These are phyloP conservation scores for Lipomyces kockii DNA, from an alignment of 805 yeast genomes.

Conservation along the genomic window DNA sequence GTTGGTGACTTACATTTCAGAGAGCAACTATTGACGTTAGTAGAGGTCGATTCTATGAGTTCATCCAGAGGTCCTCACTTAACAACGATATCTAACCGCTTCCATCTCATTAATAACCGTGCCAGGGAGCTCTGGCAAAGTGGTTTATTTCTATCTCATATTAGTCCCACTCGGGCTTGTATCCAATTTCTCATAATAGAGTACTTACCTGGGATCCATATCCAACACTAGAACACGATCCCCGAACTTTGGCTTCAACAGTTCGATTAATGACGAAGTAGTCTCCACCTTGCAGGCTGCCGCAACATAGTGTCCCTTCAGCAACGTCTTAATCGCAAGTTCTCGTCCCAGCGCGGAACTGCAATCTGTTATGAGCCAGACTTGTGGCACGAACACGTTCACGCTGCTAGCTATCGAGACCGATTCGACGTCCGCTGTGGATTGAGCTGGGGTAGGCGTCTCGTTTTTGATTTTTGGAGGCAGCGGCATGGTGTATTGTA, in stretches of 20 bases:
- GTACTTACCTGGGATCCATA: slow-evolving; percentile 29
- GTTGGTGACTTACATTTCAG: slow-evolving; percentile 11
- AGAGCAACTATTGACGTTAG: slow-evolving; percentile 15
- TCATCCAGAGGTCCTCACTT: slow-evolving; percentile 15
- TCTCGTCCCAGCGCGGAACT: slow-evolving; percentile 31
- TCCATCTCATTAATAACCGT: slow-evolving; percentile 29
- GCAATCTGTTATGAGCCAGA: slow-evolving; percentile 39
- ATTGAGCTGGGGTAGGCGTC: not conserved
- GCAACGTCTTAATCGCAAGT: slow-evolving; percentile 31
- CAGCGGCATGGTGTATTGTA: not conserved
- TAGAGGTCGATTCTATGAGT: not conserved
- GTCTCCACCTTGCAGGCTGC: slow-evolving; percentile 24
- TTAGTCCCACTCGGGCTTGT: not conserved
- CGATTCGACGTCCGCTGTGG: not conserved
- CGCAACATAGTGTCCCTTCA: slow-evolving; percentile 35
- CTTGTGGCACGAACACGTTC: slow-evolving; percentile 14
- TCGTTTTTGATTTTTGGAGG: not conserved
- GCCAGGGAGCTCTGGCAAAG: slow-evolving; percentile 38
- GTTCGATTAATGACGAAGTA: not conserved
- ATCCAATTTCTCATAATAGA: not conserved
- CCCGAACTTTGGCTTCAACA: slow-evolving; percentile 19
- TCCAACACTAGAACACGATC: slow-evolving; percentile 31
- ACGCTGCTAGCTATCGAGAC: not conserved
- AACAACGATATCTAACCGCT: slow-evolving; percentile 34
- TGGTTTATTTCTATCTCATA: slow-evolving; percentile 29